Base-by-base conservation (phyloP, 1,284 basidiomycete species). In the Sanguinoderma infundibulare region DNA sequence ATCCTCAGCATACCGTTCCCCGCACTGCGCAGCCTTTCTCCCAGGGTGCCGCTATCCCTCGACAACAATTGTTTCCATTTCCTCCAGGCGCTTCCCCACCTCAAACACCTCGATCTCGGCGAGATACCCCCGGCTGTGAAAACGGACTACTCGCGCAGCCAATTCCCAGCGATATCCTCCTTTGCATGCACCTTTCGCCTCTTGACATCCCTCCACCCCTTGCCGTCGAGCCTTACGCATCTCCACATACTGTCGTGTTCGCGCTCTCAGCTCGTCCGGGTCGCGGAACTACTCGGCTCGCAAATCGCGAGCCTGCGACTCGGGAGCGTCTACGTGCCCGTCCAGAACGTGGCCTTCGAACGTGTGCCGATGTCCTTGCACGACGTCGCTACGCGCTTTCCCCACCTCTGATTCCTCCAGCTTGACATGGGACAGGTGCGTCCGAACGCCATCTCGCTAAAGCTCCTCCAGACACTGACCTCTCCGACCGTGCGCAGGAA, bases 391-490 rank as follows among this genome's bases (percentile, higher is more conserved):
- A 24, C 26, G 10, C 14, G 15, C 6, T 56, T 60, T 20, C 59
- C 59, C 3, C 26, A 26, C 10, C 24, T 60, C 14, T 49, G 54
- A 3, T 39, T 56, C 50, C 34, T 60, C 4, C 54, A 60, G 15
- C 40, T 60, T 22, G 49, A 60, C 26, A 53, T 60, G 59, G 36
- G 30, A 14, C 20, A 51, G 3, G 59, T 60, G 24, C 12, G 59
- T 30, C 12, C 6, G 15, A 15, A 5, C 17, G 35, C 2, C 51
- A 24, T n/a, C n/a, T n/a, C n/a, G n/a, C n/a, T n/a, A n/a, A n/a
- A n/a, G n/a, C n/a, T n/a, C n/a, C n/a, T n/a, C n/a, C n/a, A n/a
- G n/a, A n/a, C n/a, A n/a, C n/a, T n/a, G n/a, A n/a, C n/a, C n/a
- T n/a, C n/a, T n/a, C n/a, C n/a, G n/a, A n/a, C n/a, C n/a, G n/a